Conservation (phyloP, 495 filamentous ascomycete genomes). For the Penicillium odoratum region DNA sequence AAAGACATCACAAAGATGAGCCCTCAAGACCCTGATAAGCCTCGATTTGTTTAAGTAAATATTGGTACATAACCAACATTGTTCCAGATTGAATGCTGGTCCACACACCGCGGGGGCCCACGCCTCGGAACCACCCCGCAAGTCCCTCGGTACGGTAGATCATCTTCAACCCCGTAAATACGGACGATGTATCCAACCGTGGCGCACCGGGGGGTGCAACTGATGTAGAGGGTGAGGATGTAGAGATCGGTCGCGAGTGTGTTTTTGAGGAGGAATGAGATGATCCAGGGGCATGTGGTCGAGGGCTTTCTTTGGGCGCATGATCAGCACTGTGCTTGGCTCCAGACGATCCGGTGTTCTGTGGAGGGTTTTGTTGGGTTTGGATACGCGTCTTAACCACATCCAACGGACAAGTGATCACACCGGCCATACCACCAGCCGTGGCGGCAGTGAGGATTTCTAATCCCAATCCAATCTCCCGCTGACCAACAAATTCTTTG, state of each 20-base stretch:
- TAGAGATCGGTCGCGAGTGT: slow-evolving; percentile 70
- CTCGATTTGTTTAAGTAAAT: slow-evolving; percentile 75
- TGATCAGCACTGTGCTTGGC: slow-evolving; percentile 28
- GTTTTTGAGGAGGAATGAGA: slow-evolving; percentile 31
- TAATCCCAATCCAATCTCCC: slow-evolving; percentile 78
- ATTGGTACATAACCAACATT: slow-evolving; percentile 96
- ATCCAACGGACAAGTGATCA: slow-evolving; percentile 92
- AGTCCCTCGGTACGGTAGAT: slow-evolving; percentile 90
- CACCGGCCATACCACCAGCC: slow-evolving; percentile 92
- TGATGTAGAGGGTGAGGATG: slow-evolving; percentile 78
- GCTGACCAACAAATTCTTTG: slow-evolving; percentile 65
- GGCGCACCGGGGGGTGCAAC: slow-evolving; percentile 70
- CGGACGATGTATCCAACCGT: slow-evolving; percentile 81
- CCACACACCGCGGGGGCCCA: slow-evolving; percentile 93
- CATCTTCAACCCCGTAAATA: slow-evolving; percentile 77
- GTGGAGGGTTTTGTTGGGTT: slow-evolving; percentile 72
- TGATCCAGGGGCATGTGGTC: slow-evolving; percentile 30
- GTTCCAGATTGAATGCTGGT: slow-evolving; percentile 95
- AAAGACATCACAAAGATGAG: slow-evolving; percentile 24
- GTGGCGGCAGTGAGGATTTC: slow-evolving; percentile 88
- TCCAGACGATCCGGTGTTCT: slow-evolving; percentile 19
- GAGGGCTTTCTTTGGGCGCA: slow-evolving; percentile 37
- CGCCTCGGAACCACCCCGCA: slow-evolving; percentile 89
- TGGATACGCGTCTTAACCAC: slow-evolving; percentile 98
- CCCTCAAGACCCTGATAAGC: slow-evolving; percentile 36